These are phyloP conservation scores for Suhomyces bolitotheri DNA, from an alignment of 1,139 yeast species.

Conservation along the genomic window DNA sequence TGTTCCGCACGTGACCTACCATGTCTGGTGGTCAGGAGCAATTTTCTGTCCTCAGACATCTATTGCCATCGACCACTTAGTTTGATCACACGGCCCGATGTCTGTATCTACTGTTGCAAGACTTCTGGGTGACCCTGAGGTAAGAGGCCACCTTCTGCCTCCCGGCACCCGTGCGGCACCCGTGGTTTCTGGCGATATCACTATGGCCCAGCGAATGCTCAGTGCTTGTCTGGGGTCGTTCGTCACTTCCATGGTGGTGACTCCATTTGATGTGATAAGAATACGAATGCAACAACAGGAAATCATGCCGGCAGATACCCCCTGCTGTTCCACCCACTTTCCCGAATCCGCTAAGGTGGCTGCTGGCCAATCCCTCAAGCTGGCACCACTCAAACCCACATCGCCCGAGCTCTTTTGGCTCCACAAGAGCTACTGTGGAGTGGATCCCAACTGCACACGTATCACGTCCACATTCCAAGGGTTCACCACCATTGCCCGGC, in stretches of 20 bases:
- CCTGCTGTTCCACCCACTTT: slow-evolving; percentile 30
- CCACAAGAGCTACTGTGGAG: slow-evolving; percentile 38
- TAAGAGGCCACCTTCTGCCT: neutral
- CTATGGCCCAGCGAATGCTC: slow-evolving; percentile 68
- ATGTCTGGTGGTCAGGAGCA: neutral
- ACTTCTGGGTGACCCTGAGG: slow-evolving; percentile 1
- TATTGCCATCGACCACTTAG: no score
- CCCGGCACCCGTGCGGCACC: neutral
- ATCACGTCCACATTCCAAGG: slow-evolving; percentile 72
- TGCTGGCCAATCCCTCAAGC: slow-evolving; percentile 2
- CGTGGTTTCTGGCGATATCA: slow-evolving; percentile 28
- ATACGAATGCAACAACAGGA: slow-evolving; percentile 90
- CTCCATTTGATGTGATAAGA: slow-evolving; percentile 93
- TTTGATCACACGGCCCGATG: no score
- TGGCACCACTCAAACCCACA: slow-evolving; percentile 7
- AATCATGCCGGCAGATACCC: slow-evolving; percentile 42
- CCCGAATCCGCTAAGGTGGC: slow-evolving; percentile 6
- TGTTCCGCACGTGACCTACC: no score
- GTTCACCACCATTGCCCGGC: slow-evolving; percentile 57
- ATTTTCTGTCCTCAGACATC: no score
- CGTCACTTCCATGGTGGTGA: slow-evolving; percentile 80
- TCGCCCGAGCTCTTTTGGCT: slow-evolving; percentile 43
- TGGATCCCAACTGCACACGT: slow-evolving; percentile 34
- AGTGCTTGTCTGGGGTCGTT: slow-evolving; percentile 92
- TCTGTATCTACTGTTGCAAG: slow-evolving; percentile 5